Conservation (phyloP, 441 rosid species). For the Metrosideros polymorpha region DNA sequence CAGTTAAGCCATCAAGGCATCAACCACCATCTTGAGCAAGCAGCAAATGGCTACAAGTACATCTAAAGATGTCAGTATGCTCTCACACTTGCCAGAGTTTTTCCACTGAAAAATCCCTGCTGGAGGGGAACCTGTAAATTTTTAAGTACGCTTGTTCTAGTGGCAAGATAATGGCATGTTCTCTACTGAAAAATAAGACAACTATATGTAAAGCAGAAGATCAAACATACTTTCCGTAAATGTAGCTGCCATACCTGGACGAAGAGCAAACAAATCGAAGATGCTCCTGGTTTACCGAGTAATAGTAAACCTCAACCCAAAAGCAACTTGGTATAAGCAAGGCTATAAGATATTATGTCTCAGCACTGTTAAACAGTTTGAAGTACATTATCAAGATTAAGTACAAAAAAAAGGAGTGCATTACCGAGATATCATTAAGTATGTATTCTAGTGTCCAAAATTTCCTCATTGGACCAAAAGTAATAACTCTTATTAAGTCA, state of each 20-base stretch:
- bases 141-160: not conserved
- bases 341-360: not conserved
- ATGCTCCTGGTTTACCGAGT: not conserved
- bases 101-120: not conserved
- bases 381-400: not conserved
- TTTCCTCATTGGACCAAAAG: not conserved
- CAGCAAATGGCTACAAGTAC: not conserved
- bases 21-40: not conserved
- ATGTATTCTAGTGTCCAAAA: not conserved
- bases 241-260: not conserved
- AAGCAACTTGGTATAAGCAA: not conserved
- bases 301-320: not conserved
- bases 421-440: not conserved
- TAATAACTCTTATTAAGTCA: not conserved
- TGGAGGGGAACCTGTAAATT: not conserved
- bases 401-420: not conserved
- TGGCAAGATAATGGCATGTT: not conserved
- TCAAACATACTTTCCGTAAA: not conserved
- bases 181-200: not conserved
- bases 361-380: not conserved
- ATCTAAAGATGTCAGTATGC: not conserved
- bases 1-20: not conserved
- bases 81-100: not conserved
- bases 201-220: not conserved
- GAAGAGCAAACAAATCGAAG: not conserved